Base-by-base conservation (phyloP, 164 flowering plant genomes). In the Macadamia integrifolia region DNA sequence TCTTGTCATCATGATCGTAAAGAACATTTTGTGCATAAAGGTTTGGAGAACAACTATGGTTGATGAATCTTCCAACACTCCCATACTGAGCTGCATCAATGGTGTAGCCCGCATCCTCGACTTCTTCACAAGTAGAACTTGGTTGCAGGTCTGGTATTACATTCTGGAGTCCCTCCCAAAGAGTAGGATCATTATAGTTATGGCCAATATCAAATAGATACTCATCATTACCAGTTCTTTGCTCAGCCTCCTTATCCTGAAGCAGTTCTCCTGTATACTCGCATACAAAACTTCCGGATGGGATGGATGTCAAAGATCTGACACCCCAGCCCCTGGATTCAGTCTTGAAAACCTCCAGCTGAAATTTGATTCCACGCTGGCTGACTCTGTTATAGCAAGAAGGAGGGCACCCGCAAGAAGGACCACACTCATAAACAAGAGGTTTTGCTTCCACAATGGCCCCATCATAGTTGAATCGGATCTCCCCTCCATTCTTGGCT, bases 41-140 rank as follows among this genome's bases (percentile, higher is more conserved):
- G 68, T 91, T 93, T 0, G 98, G 98, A 1, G 96, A 85, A 75
- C 97, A 93, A 69, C 98, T 91, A 68, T 89, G 98, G 70, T 93
- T 93, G 43, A 93, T 81, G 60, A 93, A 91, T 64, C 98, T 87
- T 50, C 97, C 97, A 0, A 93, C 74, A 67, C 83, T 91, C 42
- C 90, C 98, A 74, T 69, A 74, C 30, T 69, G 49, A 6, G 78
- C 85, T 1, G 90, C 96, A 83, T 93, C 98, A 65, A 93, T 88
- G 31, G 97, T 88, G 76, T 81, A 89, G 46, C 91, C 87, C 59
- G 66, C 78, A 62, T 80, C 87, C 75, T 80, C 84, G 50, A 73
- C 76, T 44, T 62, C 80, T 58, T 82, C 80, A 40, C 46, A 59
- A 6, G 57, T 15, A 58, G 82, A 46, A 72, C 61, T 65, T 9